These are phyloP conservation scores for Aspergillus aculeatinus DNA, from an alignment of 2,329 filamentous ascomycete genomes.

Conservation along the genomic window DNA sequence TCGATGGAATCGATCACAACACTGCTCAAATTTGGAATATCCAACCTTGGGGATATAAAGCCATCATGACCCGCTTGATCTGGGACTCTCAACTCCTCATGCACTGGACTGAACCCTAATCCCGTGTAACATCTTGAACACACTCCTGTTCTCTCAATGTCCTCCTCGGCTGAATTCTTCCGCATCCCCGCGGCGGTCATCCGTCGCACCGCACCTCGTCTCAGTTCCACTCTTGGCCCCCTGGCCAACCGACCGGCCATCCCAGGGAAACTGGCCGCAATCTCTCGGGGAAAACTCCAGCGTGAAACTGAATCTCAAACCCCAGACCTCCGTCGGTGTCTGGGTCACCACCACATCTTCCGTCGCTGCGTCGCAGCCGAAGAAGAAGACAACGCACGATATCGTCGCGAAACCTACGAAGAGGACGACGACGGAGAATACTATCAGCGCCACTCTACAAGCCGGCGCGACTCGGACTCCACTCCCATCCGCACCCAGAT, in stretches of 20 bases:
- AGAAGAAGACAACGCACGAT: constrained; percentile 12
- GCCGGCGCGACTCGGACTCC: background rate
- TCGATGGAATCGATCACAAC: background rate
- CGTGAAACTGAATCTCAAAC: constrained; percentile 13
- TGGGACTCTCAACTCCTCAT: background rate
- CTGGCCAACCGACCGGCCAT: constrained; percentile 3
- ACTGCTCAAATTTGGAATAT: background rate
- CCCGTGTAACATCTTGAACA: background rate
- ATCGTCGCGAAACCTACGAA: background rate
- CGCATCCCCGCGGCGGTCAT: constrained; percentile 4
- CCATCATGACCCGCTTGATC: background rate
- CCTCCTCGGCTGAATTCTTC: constrained; percentile 2
- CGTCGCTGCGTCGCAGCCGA: constrained; percentile 15
- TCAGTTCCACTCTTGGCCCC: constrained; percentile 4
- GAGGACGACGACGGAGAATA: background rate
- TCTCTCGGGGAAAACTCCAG: constrained; percentile 18
- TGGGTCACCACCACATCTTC: constrained; percentile 19
- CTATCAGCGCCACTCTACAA: background rate
- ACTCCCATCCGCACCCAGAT: constrained; percentile 11
- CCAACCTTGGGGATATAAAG: background rate
- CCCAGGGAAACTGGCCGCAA: constrained; percentile 11
- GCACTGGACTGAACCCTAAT: background rate
- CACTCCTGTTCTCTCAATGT: background rate
- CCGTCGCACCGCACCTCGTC: constrained; percentile 6
- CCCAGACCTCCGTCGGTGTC: constrained; percentile 18